Evolutionary conservation across 2,329 filamentous ascomycete genomes (phyloP).

Genomic region (Colletotrichum endophyticum): DNA sequence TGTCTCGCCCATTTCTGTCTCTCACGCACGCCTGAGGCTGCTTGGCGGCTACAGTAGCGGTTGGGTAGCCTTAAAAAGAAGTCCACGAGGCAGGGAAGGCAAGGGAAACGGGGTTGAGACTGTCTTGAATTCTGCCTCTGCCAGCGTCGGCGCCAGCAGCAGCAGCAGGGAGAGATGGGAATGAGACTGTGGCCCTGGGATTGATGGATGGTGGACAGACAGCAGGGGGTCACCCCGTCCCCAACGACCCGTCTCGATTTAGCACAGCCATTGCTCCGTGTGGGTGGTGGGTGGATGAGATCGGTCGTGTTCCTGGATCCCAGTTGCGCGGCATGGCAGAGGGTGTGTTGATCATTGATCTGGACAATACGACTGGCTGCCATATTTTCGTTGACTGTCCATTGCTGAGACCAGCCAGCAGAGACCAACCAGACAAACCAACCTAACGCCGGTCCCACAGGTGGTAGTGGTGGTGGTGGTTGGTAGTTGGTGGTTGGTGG

Average conservation of each 20-base stretch:
- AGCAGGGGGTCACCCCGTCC: neutral
- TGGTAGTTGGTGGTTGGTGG: neutral
- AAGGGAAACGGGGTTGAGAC: neutral
- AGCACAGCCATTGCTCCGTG: conserved; percentile 11
- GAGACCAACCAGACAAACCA: neutral
- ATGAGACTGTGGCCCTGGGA: neutral
- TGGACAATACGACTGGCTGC: conserved; percentile 1
- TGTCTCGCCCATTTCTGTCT: neutral
- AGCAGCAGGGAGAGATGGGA: neutral
- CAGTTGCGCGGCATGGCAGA: neutral
- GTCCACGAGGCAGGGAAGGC: neutral
- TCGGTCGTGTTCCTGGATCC: conserved; percentile 17
- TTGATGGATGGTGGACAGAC: neutral
- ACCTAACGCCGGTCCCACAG: neutral
- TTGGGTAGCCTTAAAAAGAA: neutral
- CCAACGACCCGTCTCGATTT: conserved; percentile 12
- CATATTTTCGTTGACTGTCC: neutral
- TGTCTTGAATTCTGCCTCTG: neutral
- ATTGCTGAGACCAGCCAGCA: neutral
- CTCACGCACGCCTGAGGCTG: neutral
- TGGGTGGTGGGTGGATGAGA: neutral
- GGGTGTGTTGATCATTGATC: neutral
- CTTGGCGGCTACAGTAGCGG: neutral
- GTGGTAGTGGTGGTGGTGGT: neutral
- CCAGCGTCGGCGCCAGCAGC: neutral